Percentiles rank a stretch among this genome's conserved stretches.
Conservation (phyloP, 192 early-diverging fungal genomes). For the Backusella circina region DNA sequence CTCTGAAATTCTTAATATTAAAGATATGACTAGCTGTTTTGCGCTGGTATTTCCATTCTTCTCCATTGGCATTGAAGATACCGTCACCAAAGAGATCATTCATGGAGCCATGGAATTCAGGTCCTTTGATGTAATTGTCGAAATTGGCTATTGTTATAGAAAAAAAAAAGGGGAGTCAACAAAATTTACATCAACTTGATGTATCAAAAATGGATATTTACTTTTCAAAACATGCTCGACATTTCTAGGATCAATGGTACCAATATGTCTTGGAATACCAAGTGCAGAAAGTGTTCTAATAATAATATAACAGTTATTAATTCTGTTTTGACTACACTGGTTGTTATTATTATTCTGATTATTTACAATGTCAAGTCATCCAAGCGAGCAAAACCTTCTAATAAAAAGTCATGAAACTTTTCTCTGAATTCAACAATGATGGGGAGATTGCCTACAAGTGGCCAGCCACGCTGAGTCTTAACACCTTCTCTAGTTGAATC, state of each 20-base stretch:
- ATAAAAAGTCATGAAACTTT: conserved; percentile 13
- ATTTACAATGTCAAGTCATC: conserved; percentile 13
- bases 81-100: conserved; percentile 60
- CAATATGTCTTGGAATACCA: conserved; percentile 20
- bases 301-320: not conserved
- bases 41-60: conserved; percentile 57
- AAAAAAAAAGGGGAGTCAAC: not conserved
- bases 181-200: not conserved
- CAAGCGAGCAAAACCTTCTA: conserved; percentile 5
- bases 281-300: conserved; percentile 20
- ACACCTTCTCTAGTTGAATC: conserved; percentile 4
- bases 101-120: conserved; percentile 37
- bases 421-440: not conserved
- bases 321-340: not conserved
- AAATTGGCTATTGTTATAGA: conserved; percentile 20
- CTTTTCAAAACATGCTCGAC: conserved; percentile 38
- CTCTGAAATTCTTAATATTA: conserved; percentile 37
- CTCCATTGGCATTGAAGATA: conserved; percentile 72
- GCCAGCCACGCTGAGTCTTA: conserved; percentile 11
- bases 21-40: conserved; percentile 45
- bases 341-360: not conserved
- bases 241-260: conserved; percentile 27
- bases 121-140: conserved; percentile 38
- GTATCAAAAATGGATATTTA: not conserved
- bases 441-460: conserved; percentile 25